Percentiles rank a stretch among this genome's conserved stretches.
Evolutionary conservation across 305 asterid genomes (phyloP).

Genomic region (Andrographis paniculata): DNA sequence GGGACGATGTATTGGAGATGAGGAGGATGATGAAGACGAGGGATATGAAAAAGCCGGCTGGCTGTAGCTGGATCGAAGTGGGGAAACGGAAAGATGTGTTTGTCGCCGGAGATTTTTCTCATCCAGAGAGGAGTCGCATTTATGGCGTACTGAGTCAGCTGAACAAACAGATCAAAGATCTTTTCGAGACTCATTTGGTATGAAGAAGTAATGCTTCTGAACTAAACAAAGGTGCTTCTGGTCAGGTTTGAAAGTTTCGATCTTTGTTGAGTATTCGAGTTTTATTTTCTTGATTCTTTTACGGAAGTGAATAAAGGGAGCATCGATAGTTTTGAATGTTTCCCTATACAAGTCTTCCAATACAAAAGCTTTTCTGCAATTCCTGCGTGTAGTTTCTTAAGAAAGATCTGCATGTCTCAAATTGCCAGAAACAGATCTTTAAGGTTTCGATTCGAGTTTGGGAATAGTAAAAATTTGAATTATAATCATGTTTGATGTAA

Average conservation of each 20-base stretch:
- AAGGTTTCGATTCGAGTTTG: too few species aligned
- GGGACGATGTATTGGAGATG: slow-evolving; percentile 54
- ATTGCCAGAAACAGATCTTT: neutral
- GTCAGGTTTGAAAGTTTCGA: neutral
- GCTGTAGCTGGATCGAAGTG: slow-evolving; percentile 94
- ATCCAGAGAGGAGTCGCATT: slow-evolving; percentile 43
- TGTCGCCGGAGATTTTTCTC: slow-evolving; percentile 43
- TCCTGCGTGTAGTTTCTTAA: neutral
- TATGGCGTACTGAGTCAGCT: slow-evolving; percentile 36
- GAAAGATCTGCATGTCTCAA: neutral
- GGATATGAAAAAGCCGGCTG: slow-evolving; percentile 43
- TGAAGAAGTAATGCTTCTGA: slow-evolving; percentile 4
- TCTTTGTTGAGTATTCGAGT: too few species aligned
- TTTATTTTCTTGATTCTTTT: too few species aligned
- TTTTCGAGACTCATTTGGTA: slow-evolving; percentile 18
- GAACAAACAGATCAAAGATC: slow-evolving; percentile 60
- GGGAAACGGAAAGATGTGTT: slow-evolving; percentile 46
- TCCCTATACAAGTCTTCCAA: neutral
- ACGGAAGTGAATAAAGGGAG: neutral
- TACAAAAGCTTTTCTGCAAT: neutral
- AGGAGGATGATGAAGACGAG: neutral
- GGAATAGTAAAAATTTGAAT: too few species aligned
- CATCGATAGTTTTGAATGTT: neutral
- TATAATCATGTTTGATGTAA: too few species aligned
- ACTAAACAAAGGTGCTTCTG: neutral